Evolutionary conservation across 2,329 filamentous ascomycete species (phyloP).

Genomic region (Trichoderma lentiforme): DNA sequence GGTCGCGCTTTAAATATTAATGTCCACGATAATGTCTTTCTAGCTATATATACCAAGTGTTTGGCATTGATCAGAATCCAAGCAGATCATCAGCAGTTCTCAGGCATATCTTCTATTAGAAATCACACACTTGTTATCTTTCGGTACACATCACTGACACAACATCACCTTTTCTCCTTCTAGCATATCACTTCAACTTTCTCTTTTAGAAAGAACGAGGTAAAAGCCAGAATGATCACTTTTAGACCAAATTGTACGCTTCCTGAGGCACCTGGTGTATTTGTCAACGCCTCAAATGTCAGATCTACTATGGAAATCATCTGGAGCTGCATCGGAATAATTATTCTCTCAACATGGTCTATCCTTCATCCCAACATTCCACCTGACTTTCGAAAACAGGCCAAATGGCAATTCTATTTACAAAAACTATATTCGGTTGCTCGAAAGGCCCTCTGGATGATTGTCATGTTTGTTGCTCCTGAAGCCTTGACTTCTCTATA

Average conservation of each 20-base stretch:
- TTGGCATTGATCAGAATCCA: background rate
- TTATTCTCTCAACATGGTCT: background rate
- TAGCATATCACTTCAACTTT: background rate
- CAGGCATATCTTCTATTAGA: background rate
- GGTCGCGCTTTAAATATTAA: background rate
- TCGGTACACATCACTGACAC: background rate
- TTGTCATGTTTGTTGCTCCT: background rate
- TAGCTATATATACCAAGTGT: background rate
- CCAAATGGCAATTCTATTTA: background rate
- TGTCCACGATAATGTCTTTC: background rate
- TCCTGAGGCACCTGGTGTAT: background rate
- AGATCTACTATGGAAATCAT: background rate
- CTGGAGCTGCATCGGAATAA: background rate
- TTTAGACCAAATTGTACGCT: background rate
- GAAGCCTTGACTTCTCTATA: background rate
- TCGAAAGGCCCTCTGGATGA: background rate
- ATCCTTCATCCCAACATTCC: background rate
- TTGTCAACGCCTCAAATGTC: background rate
- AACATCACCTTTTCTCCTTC: background rate
- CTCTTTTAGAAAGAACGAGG: background rate
- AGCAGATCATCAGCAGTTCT: background rate
- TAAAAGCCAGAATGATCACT: background rate
- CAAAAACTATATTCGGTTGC: background rate
- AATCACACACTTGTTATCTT: background rate
- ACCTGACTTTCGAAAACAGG: background rate